Evolutionary conservation across 257 asterid species (phyloP), one percentile per base, ranked within the genome.

Genomic region (Gentiana dahurica): DNA sequence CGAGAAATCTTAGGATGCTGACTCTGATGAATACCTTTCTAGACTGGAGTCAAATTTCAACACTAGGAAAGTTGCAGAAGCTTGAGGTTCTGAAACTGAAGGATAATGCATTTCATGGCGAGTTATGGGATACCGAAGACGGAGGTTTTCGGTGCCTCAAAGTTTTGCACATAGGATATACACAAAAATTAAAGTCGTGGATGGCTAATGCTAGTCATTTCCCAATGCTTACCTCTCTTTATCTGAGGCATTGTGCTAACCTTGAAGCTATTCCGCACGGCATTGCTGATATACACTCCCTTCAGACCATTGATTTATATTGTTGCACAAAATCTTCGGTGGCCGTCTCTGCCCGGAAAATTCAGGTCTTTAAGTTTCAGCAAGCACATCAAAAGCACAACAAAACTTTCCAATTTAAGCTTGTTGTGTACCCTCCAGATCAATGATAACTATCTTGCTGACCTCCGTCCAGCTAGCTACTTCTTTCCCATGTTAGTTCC

Each of bases 401-500:
- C 36, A 34, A 50, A 52, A 66, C 66, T 10, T 6, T 47, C 49
- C 71, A 46, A 51, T 73, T 79, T 61, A 73, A 65, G 71, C 80
- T 79, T 24, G 59, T 71, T 32, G 60, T 79, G 58, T 79, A 75
- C 68, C 85, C 85, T 55, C 82, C 85, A 8, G 66, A 62, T 38
- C 54, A 53, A 50, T 41, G 38, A 43, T 39, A 2, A 24, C 24
- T 24, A 24, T 24, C 24, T 24, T 24, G 24, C 24, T 24, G 24
- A 24, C 24, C 24, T 24, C 24, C 24, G 24, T 24, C 24, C 24
- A 24, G 24, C 24, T 24, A 24, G 24, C 24, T 24, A 24, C 24
- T 24, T 24, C 24, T 24, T 24, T 24, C 24, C 24, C 24, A 24
- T 24, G 24, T 24, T 24, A 24, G 24, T 24, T 24, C 24, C 24